Percentiles rank a stretch among this genome's conserved stretches.
Evolutionary conservation across 169 alveolate species (phyloP).

Genomic region (Plasmodium knowlesi): DNA sequence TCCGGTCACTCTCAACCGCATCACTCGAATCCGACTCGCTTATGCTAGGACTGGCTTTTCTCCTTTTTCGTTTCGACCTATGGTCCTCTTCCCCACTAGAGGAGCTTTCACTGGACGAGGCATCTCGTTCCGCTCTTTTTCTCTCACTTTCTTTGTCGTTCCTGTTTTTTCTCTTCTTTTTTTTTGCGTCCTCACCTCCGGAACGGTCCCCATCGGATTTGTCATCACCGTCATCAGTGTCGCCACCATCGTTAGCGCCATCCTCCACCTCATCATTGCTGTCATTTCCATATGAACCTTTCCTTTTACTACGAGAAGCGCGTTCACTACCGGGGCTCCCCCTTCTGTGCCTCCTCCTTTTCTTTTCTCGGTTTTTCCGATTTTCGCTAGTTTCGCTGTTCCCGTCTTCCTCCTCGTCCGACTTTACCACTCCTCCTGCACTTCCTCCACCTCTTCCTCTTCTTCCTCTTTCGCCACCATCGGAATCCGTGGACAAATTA

Average conservation of each 20-base stretch:
- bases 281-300: background rate
- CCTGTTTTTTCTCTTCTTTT: background rate
- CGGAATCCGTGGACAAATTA: background rate
- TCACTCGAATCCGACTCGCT: constrained; percentile 30
- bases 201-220: background rate
- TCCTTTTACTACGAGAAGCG: background rate
- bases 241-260: too few species aligned
- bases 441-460: background rate
- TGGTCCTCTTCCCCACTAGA: constrained; percentile 16
- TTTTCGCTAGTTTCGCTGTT: background rate
- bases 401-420: background rate
- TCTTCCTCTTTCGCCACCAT: background rate
- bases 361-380: background rate
- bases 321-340: background rate
- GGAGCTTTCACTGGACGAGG: constrained; percentile 4
- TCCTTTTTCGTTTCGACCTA: constrained; percentile 26
- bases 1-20: constrained; percentile 17
- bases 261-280: constrained; percentile 4
- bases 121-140: constrained; percentile 2
- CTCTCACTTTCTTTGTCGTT: constrained; percentile 3
- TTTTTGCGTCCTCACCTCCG: constrained; percentile 9
- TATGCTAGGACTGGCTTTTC: constrained; percentile 5
- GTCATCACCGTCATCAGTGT: background rate
- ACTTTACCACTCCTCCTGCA: background rate
- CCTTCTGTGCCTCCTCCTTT: background rate